Conservation (phyloP, 495 filamentous ascomycete species). For the Bacidia gigantensis region DNA sequence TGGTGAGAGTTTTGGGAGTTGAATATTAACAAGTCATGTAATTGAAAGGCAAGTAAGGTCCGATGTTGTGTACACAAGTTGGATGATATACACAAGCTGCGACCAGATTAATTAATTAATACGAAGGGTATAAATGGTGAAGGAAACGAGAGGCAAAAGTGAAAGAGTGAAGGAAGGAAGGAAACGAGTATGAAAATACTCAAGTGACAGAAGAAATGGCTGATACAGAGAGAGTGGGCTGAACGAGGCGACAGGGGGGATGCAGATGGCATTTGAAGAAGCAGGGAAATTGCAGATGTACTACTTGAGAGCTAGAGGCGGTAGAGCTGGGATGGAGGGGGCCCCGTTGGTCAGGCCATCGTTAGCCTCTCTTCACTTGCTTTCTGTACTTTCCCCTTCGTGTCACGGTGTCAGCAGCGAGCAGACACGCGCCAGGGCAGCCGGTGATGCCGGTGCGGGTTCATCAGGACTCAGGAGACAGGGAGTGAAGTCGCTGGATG, state of each 20-base stretch:
- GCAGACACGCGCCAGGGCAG: no score
- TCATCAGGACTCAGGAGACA: no score
- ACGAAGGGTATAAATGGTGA: not conserved
- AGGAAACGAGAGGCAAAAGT: not conserved
- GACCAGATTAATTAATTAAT: not conserved
- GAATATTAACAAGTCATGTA: not conserved
- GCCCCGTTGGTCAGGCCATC: no score
- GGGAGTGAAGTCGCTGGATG: no score
- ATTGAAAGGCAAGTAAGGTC: not conserved
- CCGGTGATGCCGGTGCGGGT: no score
- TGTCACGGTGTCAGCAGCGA: no score
- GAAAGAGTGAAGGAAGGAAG: not conserved
- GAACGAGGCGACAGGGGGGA: not conserved
- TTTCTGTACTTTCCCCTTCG: no score
- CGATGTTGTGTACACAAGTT: constrained; percentile 2
- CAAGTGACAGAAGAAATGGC: not conserved
- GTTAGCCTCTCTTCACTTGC: no score
- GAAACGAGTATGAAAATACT: not conserved
- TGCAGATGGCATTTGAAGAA: not conserved
- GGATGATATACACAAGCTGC: not conserved
- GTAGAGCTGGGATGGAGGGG: not conserved
- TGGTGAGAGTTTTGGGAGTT: not conserved
- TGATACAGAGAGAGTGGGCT: not conserved
- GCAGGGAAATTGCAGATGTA: constrained; percentile 4
- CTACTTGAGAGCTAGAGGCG: no score